These are phyloP conservation scores for Colletotrichum chrysophilum DNA, from an alignment of 2,329 filamentous ascomycete genomes.

Conservation along the genomic window DNA sequence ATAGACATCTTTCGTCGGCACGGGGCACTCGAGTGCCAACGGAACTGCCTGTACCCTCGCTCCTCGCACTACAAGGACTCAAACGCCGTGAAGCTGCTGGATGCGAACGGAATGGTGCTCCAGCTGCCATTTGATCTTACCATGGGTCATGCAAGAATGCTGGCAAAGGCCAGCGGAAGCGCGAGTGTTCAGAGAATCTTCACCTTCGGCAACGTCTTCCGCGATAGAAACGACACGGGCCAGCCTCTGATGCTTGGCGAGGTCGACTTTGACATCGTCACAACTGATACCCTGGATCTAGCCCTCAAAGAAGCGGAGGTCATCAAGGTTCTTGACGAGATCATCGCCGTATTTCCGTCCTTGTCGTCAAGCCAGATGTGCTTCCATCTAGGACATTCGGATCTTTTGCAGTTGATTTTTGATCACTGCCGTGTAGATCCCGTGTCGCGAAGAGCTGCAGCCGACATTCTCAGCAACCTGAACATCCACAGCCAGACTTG, in stretches of 20 bases:
- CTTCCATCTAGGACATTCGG: conserved; percentile 89
- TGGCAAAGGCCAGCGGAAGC: conserved; percentile 72
- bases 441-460: conserved; percentile 72
- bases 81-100: conserved; percentile 80
- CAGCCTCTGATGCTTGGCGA: conserved; percentile 86
- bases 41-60: conserved; percentile 80
- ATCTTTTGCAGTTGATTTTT: conserved; percentile 86
- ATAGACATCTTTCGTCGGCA: conserved; percentile 84
- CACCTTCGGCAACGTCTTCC: conserved; percentile 86
- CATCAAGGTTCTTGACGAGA: conserved; percentile 92
- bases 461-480: conserved; percentile 84
- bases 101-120: conserved; percentile 83
- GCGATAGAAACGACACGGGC: conserved; percentile 78
- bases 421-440: conserved; percentile 83
- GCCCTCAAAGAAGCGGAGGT: conserved; percentile 92
- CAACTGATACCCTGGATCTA: conserved; percentile 78
- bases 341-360: conserved; percentile 80
- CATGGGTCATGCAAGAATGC: conserved; percentile 82
- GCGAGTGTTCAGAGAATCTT: conserved; percentile 77
- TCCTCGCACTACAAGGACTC: conserved; percentile 74
- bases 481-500: conserved; percentile 83
- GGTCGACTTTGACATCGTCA: conserved; percentile 97
- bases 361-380: conserved; percentile 77
- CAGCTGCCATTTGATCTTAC: conserved; percentile 96
- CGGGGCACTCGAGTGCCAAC: conserved; percentile 81